phyloP scores from a whole-genome alignment of 2,329 filamentous ascomycete species.

The Scedosporium dehoogii region DNA sequence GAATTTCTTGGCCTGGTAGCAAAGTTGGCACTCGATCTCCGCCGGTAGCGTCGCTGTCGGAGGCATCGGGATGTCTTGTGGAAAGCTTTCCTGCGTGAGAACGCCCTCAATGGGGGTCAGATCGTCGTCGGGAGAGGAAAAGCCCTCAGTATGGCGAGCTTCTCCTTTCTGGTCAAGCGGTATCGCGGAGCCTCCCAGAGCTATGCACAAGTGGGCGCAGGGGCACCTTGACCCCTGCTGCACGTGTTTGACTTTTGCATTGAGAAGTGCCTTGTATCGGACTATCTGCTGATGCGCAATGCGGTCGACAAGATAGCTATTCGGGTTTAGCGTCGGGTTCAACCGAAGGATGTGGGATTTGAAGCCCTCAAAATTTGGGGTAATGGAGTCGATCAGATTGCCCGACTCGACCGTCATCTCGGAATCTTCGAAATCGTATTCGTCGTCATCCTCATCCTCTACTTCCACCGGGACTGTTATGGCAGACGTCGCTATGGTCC shows the following conservation, averaged over 20 bases:
- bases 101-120: conserved; percentile 59
- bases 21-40: conserved; percentile 82
- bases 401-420: conserved; percentile 52
- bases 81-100: conserved; percentile 66
- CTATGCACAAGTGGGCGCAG: conserved; percentile 53
- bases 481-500: conserved; percentile 27
- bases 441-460: conserved; percentile 46
- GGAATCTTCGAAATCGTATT: conserved; percentile 51
- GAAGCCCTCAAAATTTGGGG: conserved; percentile 68
- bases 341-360: conserved; percentile 60
- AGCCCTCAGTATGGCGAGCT: conserved; percentile 49
- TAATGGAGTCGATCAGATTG: conserved; percentile 55
- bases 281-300: conserved; percentile 72
- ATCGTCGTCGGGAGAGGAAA: conserved; percentile 48
- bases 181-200: conserved; percentile 55
- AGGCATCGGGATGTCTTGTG: conserved; percentile 70
- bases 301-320: conserved; percentile 61
- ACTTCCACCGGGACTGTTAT: conserved; percentile 19
- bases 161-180: conserved; percentile 51
- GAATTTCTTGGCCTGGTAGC: conserved; percentile 76
- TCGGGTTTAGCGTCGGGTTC: conserved; percentile 58
- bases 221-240: conserved; percentile 51
- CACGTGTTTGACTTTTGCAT: conserved; percentile 60
- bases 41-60: conserved; percentile 69
- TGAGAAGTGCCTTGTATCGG: conserved; percentile 69